Evolutionary conservation across 768 basidiomycete species (phyloP).

Genomic region (Agaricus sinodeliciosus): DNA sequence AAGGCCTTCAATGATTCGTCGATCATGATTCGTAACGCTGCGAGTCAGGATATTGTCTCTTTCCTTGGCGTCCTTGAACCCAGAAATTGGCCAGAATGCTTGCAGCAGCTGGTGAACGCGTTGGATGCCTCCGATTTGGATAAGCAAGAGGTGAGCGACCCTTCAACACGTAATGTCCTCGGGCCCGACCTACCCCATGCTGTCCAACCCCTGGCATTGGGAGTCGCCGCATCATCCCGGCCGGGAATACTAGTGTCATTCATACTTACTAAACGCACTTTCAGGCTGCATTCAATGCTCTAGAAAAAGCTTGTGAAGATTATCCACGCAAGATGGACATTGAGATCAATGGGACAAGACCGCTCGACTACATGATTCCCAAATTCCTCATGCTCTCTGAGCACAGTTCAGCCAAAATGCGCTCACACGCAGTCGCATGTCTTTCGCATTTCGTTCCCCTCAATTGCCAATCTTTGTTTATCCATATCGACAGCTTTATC

Average conservation of each 20-base stretch:
- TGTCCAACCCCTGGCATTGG: not conserved
- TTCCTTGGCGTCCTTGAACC: slow-evolving; percentile 86
- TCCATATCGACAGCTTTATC: slow-evolving; percentile 91
- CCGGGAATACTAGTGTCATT: not conserved
- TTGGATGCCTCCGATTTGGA: slow-evolving; percentile 71
- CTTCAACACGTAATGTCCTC: slow-evolving; percentile 7
- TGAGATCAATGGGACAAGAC: slow-evolving; percentile 87
- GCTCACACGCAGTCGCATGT: slow-evolving; percentile 89
- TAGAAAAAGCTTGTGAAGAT: slow-evolving; percentile 96
- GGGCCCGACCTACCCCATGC: not conserved
- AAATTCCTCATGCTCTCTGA: slow-evolving; percentile 88
- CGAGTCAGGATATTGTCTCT: slow-evolving; percentile 87
- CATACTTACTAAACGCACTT: slow-evolving; percentile 12
- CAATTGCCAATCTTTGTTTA: slow-evolving; percentile 78
- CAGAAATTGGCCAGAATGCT: slow-evolving; percentile 91
- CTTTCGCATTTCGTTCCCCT: slow-evolving; percentile 91
- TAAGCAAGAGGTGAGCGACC: slow-evolving; percentile 73
- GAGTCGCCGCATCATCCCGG: slow-evolving; percentile 2
- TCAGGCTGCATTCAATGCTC: slow-evolving; percentile 86
- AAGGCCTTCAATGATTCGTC: slow-evolving; percentile 77
- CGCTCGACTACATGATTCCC: slow-evolving; percentile 94
- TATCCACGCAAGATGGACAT: slow-evolving; percentile 94
- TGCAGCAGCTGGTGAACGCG: slow-evolving; percentile 75
- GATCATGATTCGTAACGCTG: slow-evolving; percentile 89
- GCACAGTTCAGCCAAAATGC: slow-evolving; percentile 83